Evolutionary conservation across 768 basidiomycete genomes (phyloP), one percentile per base, ranked within the genome.

Genomic region (Podaxis carcinomalis): DNA sequence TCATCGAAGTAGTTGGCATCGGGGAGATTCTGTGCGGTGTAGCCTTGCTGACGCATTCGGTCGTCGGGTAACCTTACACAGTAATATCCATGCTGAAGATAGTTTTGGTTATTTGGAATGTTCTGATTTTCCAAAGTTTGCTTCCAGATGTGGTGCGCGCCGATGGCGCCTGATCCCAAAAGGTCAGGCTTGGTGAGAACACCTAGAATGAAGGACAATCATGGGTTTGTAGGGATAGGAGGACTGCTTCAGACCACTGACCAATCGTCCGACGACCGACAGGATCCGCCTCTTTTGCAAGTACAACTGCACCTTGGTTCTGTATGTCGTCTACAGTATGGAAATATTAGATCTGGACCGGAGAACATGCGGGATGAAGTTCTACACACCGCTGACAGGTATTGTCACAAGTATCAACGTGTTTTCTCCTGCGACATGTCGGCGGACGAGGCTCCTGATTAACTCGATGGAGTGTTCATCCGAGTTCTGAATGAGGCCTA

Each of bases 161-260:
- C 73, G 3, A 68, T 76, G 2, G 79, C 74, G 9, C 84, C 85
- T 0, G 63, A 46, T 0, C 72, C 68, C 1, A 91, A 69, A 3
- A 70, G 75, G 63, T 92, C 90, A 0, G 87, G 84, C 64, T 91
- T 90, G 0, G 89, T 91, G 9, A 90, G 76, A 1, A 91, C 80
- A 4, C 85, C 88, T 90, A 63, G 1, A 44, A 49, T 49, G 7
- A 11, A 9, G 11, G 23, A 6, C 13, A 9, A 23, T 21, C 9
- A 3, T 11, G 11, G 5, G 42, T 21, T 7, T 10, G 19, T 14
- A 10, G 1, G 25, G 25, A 13, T 13, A 11, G 21, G 23, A 11
- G 11, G 40, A 1, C 1, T 19, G 14, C 10, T 32, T 5, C 11
- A 5, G 10, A 49, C 23, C 47, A 49, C 47, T 13, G 7, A 49